These are phyloP conservation scores for Quercus berberidifolia DNA, from an alignment of 306 rosid species.

Conservation along the genomic window DNA sequence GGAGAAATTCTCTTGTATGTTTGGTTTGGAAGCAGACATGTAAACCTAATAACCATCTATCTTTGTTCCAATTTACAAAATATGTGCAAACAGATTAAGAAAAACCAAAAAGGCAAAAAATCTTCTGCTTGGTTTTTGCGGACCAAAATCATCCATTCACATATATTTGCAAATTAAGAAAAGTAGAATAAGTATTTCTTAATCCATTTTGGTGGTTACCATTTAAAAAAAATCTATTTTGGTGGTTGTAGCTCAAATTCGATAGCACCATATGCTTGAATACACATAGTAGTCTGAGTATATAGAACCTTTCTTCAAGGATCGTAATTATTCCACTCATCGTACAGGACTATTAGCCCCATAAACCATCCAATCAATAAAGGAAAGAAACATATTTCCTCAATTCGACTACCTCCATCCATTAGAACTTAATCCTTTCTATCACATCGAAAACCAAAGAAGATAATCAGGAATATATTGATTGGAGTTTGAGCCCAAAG, in stretches of 20 bases:
- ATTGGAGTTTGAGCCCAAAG: neutral
- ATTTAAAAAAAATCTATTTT: neutral
- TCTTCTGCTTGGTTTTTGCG: neutral
- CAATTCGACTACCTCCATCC: conserved; percentile 10
- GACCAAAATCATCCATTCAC: neutral
- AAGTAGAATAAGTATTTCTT: too few species aligned
- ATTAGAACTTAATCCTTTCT: neutral
- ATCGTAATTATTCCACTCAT: neutral
- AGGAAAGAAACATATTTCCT: conserved; percentile 4
- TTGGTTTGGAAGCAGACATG: neutral
- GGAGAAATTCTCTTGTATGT: neutral
- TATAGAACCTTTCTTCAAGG: neutral
- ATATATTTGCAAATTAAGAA: neutral
- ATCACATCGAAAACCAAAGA: conserved; percentile 3
- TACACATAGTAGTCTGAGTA: neutral
- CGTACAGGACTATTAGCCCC: neutral
- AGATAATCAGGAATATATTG: neutral
- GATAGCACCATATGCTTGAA: neutral
- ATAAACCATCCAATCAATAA: neutral
- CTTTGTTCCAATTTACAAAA: too few species aligned
- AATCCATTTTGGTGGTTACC: too few species aligned
- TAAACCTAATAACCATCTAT: too few species aligned
- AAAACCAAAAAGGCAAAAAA: too few species aligned
- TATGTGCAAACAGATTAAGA: too few species aligned
- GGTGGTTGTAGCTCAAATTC: neutral